Base-by-base conservation (phyloP, 768 basidiomycete species). In the Rossbeevera mucosa region DNA sequence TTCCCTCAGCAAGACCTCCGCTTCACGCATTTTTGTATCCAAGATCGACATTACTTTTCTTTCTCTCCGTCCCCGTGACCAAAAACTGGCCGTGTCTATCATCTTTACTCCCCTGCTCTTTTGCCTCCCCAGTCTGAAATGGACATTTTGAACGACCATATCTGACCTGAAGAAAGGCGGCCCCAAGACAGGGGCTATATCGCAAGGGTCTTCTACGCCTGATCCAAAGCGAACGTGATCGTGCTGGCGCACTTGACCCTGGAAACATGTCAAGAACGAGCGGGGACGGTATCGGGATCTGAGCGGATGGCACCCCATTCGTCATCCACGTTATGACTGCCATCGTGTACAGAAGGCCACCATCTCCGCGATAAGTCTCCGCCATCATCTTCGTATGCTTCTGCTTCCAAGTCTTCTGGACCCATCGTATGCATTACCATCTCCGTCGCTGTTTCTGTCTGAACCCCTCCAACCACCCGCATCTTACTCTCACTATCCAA, bases 191-290 rank as follows among this genome's bases (percentile, higher is more conserved):
- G 5, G 28, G 25, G 20, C 9, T 25, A 28, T 24, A 22, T 14
- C 12, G 2, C 47, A 25, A 26, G 5, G 28, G 41, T 38, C 22
- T 29, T 40, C 43, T 55, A 14, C 18, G 48, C 33, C 13, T 38
- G 2, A 30, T 30, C 26, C 30, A 7, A 24, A 47, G 50, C 0
- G 43, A 6, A 22, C 53, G 49, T 1, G 25, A 31, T 13, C 49
- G 38, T 13, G 36, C 25, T 1, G 25, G 28, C n/a, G 7, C 47
- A 4, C 36, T 38, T 11, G 31, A 29, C 30, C 30, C 31, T 22
- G 47, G 20, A 1, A 14, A 48, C 18, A 47, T n/a, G 28, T 54
- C 33, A 22, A 57, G 5, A 14, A 48, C 46, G 21, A 59, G 46
- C n/a, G 52, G 44, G 5, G 54, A 28, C 5, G 49, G 56, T 4